These are phyloP conservation scores for Kuraishia ogatae DNA, from an alignment of 805 yeast species.

Conservation along the genomic window DNA sequence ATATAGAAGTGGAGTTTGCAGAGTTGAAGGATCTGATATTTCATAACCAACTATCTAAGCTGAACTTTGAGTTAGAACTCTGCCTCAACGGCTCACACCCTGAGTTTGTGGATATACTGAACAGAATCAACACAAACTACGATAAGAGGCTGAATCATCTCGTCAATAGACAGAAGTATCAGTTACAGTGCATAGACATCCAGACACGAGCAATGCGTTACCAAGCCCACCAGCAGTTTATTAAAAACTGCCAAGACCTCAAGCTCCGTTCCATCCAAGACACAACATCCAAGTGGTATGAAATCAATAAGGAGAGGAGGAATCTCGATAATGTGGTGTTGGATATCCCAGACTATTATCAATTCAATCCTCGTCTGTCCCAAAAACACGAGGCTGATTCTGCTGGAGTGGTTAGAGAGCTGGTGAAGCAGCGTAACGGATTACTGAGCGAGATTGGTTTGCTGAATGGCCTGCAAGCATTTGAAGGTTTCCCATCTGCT, in stretches of 20 bases:
- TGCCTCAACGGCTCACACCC: constrained; percentile 91
- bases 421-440: constrained; percentile 61
- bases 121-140: constrained; percentile 63
- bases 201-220: constrained; percentile 78
- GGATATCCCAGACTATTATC: constrained; percentile 37
- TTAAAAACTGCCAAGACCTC: constrained; percentile 57
- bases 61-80: constrained; percentile 77
- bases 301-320: constrained; percentile 81
- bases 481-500: constrained; percentile 77
- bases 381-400: constrained; percentile 12
- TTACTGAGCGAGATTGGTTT: constrained; percentile 62
- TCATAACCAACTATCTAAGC: constrained; percentile 69
- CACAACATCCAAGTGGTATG: constrained; percentile 86
- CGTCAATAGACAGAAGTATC: constrained; percentile 44
- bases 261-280: constrained; percentile 56
- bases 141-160: constrained; percentile 48
- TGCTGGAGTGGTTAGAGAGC: constrained; percentile 24
- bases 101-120: constrained; percentile 65
- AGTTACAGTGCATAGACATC: constrained; percentile 64
- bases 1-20: constrained; percentile 83
- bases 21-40: constrained; percentile 74
- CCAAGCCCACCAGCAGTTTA: constrained; percentile 75
- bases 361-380: constrained; percentile 18
- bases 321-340: constrained; percentile 62
- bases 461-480: constrained; percentile 56